A percentile compares a stretch with the other conserved stretches of the same genome.
Conservation (phyloP, 1,284 basidiomycete species). For the Ustilago cynodontis region DNA sequence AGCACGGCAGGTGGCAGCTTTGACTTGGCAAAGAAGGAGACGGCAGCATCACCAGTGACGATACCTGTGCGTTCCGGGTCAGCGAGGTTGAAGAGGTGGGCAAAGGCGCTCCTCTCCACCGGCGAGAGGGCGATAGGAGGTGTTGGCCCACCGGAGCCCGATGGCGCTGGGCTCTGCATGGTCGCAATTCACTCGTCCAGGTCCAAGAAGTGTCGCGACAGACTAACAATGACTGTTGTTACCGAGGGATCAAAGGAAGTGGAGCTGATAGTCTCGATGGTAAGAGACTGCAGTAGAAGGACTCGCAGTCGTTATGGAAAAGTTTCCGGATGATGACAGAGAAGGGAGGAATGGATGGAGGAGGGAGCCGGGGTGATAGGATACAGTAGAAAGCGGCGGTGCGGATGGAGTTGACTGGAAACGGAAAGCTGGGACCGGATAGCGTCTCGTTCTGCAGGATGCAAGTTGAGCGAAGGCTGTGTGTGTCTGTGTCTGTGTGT, state of each 20-base stretch:
- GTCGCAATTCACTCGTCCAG: conserved; percentile 4
- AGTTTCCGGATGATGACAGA: neutral
- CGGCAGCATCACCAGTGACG: conserved; percentile 66
- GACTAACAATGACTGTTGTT: neutral
- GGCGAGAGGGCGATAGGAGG: conserved; percentile 50
- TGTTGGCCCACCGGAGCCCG: conserved; percentile 28
- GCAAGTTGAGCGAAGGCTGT: neutral
- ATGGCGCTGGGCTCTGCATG: conserved; percentile 55
- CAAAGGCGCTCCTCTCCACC: conserved; percentile 64
- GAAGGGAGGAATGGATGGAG: neutral
- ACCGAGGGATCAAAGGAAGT: neutral
- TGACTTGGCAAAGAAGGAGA: conserved; percentile 67
- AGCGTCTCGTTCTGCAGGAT: neutral
- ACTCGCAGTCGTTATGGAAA: neutral
- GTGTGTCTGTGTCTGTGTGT: neutral
- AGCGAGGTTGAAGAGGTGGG: conserved; percentile 64
- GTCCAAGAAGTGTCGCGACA: neutral
- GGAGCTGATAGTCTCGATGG: neutral
- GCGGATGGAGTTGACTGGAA: conserved; percentile 4
- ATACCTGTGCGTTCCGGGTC: conserved; percentile 63
- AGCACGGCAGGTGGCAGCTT: conserved; percentile 72
- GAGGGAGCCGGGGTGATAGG: neutral
- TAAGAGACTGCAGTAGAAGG: neutral
- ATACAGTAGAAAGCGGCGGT: neutral
- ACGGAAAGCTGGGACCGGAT: neutral